Evolutionary conservation across 2,329 filamentous ascomycete species (phyloP), one percentile per base, ranked within the genome.

Genomic region (Hymenoscyphus fructigenus): DNA sequence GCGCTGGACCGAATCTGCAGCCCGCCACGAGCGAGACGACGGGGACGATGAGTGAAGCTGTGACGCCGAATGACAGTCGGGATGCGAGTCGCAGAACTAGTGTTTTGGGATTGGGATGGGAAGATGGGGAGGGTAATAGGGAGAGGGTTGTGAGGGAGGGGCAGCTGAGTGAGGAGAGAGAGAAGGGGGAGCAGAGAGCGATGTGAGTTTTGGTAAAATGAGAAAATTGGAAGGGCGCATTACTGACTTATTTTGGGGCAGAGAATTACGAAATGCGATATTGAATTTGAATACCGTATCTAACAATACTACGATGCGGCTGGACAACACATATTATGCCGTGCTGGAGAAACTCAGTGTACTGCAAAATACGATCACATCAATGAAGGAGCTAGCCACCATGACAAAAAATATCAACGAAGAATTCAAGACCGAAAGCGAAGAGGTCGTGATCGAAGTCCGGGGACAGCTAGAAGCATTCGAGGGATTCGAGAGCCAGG

Each of bases 251-350:
- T 6, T 17, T 26, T 32, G 32, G 10, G 58, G 10, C 69, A 87
- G 85, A 65, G 82, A 81, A 58, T 71, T 88, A 23, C 81, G 80
- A 68, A 82, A 82, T 63, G 82, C 84, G 3, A 77, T 88, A 0
- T 73, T 76, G 28, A 79, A 83, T 59, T 80, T 93, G 12, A 83
- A 83, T 70, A 78, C 82, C 36, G 83, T 88, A 74, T 89, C 89
- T 26, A 82, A 86, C 63, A 78, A 81, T 26, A 86, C 88, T 28
- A 91, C 88, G 17, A 82, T 84, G 66, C 84, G 84, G 38, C 84
- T 94, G 53, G 90, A 93, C 75, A 85, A 90, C 65, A 88, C 88
- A 2, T 93, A 93, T 78, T 90, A 91, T 68, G 85, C 86, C 0
- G 84, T 93, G 10, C 80, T 92, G 34, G 88, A 91, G 74, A 91